Conservation (phyloP, 202 grass and related monocot genomes). For the Cymbopogon flexuosus region DNA sequence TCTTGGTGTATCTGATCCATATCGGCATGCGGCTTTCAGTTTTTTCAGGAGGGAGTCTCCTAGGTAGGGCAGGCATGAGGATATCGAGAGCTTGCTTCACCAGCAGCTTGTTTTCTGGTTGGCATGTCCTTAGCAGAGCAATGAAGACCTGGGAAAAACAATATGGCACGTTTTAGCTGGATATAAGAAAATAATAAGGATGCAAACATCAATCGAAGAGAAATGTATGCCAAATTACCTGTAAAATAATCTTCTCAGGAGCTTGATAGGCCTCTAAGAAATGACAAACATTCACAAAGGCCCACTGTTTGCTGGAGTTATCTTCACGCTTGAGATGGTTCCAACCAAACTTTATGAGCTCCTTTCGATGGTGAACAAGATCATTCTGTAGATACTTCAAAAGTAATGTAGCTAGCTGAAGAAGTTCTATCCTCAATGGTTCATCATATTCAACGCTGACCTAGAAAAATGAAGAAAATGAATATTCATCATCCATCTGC, state of each 20-base stretch:
- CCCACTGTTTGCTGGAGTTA: conserved; percentile 99
- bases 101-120: too few species aligned
- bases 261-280: conserved; percentile 98
- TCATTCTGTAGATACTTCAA: conserved; percentile 96
- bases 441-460: conserved; percentile 95
- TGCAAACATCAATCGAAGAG: conserved; percentile 22
- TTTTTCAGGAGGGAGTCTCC: conserved; percentile 25
- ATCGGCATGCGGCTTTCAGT: conserved; percentile 86
- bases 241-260: conserved; percentile 97
- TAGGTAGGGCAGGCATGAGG: too few species aligned
- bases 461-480: conserved; percentile 43
- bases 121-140: too few species aligned
- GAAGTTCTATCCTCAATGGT: conserved; percentile 94
- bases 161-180: not conserved
- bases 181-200: conserved; percentile 14
- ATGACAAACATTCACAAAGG: conserved; percentile 98
- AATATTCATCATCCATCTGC: not conserved
- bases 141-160: conserved; percentile 20
- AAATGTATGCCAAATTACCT: conserved; percentile 53
- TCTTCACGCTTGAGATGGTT: conserved; percentile 99
- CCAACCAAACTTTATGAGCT: conserved; percentile 99
- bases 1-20: conserved; percentile 99
- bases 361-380: conserved; percentile 92
- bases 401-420: conserved; percentile 96
- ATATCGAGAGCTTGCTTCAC: too few species aligned